Evolutionary conservation across 179 eudicot genomes (phyloP).

Genomic region (Nepenthes alata): DNA sequence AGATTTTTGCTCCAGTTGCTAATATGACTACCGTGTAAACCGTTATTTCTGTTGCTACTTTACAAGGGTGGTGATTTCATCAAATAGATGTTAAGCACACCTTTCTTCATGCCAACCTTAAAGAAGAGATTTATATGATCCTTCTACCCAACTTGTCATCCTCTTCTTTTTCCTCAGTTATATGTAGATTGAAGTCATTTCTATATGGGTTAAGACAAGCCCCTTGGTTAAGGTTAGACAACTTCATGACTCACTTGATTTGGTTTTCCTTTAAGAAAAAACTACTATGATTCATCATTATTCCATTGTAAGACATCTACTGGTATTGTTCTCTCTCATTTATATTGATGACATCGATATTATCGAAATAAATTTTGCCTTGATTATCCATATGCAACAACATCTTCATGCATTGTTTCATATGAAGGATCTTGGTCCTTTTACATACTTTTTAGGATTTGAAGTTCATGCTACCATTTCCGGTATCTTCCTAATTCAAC

Average conservation of each 20-base stretch:
- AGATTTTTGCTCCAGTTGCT: background rate
- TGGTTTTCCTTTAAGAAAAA: background rate
- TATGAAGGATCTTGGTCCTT: background rate
- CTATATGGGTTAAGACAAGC: slow-evolving; percentile 3
- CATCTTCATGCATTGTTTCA: background rate
- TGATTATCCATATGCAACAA: background rate
- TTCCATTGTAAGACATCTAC: background rate
- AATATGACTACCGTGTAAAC: background rate
- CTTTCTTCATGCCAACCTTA: background rate
- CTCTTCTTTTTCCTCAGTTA: background rate
- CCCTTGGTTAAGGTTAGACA: background rate
- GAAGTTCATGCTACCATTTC: background rate
- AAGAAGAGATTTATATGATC: background rate
- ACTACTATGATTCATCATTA: background rate
- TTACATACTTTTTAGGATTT: background rate
- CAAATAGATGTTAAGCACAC: background rate
- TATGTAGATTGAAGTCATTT: background rate
- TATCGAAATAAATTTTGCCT: no score
- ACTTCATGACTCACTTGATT: background rate
- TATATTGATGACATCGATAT: background rate
- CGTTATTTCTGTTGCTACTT: background rate
- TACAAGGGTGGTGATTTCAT: background rate
- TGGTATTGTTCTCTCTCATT: background rate
- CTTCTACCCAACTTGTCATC: background rate
- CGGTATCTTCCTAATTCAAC: background rate